A percentile compares a stretch with the other conserved stretches of the same genome.
phyloP scores from a whole-genome alignment of 495 filamentous ascomycete genomes.

The Parathielavia hyrcaniae region DNA sequence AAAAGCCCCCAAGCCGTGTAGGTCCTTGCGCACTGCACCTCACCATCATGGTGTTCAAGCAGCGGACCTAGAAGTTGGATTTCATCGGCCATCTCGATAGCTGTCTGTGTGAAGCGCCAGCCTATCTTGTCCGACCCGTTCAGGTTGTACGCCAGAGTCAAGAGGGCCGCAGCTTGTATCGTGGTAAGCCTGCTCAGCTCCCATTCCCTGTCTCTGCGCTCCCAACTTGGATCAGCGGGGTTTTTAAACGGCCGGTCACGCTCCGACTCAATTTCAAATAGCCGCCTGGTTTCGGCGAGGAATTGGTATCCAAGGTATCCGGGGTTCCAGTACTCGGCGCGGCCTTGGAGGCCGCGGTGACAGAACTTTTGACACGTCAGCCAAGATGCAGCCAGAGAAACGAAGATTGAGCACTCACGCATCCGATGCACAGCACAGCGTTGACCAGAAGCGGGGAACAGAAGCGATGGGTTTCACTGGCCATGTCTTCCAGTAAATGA shows the following conservation, averaged over 20 bases:
- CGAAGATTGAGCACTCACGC: slow-evolving; percentile 29
- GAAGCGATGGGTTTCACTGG: slow-evolving; percentile 26
- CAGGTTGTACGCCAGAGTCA: slow-evolving; percentile 28
- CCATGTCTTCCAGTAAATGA: slow-evolving; percentile 37
- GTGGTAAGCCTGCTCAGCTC: slow-evolving; percentile 28
- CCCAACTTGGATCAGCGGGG: slow-evolving; percentile 21
- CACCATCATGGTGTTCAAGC: background rate
- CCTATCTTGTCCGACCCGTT: slow-evolving; percentile 37
- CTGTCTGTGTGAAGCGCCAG: slow-evolving; percentile 30
- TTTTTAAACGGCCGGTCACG: slow-evolving; percentile 10
- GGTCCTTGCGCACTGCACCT: slow-evolving; percentile 24
- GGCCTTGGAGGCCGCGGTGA: slow-evolving; percentile 27
- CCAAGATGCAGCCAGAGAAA: background rate
- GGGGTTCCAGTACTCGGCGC: slow-evolving; percentile 36
- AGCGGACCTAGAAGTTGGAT: slow-evolving; percentile 26
- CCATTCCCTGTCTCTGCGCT: slow-evolving; percentile 22
- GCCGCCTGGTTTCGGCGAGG: slow-evolving; percentile 36
- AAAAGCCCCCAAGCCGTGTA: slow-evolving; percentile 38
- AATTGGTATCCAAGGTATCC: slow-evolving; percentile 36
- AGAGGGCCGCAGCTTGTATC: slow-evolving; percentile 32
- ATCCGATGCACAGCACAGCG: slow-evolving; percentile 32
- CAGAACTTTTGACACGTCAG: slow-evolving; percentile 24
- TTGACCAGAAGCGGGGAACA: slow-evolving; percentile 39
- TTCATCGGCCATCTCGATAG: slow-evolving; percentile 33
- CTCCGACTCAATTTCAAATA: slow-evolving; percentile 34